These are phyloP conservation scores for Alliaria petiolata DNA, from an alignment of 345 rosid species.

Conservation along the genomic window DNA sequence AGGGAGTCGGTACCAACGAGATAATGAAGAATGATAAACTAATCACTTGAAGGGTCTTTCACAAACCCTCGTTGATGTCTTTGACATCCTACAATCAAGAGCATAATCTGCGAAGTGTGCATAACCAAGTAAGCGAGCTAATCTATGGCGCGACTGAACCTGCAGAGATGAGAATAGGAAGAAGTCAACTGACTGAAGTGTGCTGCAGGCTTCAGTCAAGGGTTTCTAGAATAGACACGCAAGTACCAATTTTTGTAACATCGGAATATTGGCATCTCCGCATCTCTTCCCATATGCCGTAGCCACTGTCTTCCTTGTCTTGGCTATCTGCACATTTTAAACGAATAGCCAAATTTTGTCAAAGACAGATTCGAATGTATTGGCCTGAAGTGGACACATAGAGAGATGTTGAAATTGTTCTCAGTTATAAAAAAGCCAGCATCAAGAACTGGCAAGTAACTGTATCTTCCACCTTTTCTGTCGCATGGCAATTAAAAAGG, in stretches of 20 bases:
- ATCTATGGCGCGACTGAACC: constrained; percentile 85
- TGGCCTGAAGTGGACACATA: background rate
- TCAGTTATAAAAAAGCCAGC: background rate
- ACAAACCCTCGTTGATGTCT: constrained; percentile 79
- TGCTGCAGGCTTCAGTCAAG: constrained; percentile 14
- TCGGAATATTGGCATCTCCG: constrained; percentile 69
- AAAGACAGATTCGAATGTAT: constrained; percentile 9
- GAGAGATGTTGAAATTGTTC: constrained; percentile 7
- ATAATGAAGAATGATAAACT: background rate
- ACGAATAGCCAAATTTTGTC: constrained; percentile 7
- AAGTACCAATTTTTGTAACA: constrained; percentile 75
- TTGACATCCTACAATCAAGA: constrained; percentile 77
- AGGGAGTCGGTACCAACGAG: background rate
- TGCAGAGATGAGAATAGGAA: constrained; percentile 27
- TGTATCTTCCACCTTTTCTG: background rate
- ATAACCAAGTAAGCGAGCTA: constrained; percentile 81
- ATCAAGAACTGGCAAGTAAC: constrained; percentile 1
- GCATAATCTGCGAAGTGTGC: constrained; percentile 84
- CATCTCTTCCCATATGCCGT: constrained; percentile 78
- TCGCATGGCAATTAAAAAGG: constrained; percentile 12
- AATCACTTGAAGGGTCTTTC: constrained; percentile 7
- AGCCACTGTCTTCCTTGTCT: constrained; percentile 78
- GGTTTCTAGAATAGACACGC: background rate
- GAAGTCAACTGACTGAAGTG: background rate
- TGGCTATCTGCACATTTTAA: constrained; percentile 62